These are phyloP conservation scores for Amphirosellinia nigrospora DNA, from an alignment of 495 filamentous ascomycete genomes.

Conservation along the genomic window DNA sequence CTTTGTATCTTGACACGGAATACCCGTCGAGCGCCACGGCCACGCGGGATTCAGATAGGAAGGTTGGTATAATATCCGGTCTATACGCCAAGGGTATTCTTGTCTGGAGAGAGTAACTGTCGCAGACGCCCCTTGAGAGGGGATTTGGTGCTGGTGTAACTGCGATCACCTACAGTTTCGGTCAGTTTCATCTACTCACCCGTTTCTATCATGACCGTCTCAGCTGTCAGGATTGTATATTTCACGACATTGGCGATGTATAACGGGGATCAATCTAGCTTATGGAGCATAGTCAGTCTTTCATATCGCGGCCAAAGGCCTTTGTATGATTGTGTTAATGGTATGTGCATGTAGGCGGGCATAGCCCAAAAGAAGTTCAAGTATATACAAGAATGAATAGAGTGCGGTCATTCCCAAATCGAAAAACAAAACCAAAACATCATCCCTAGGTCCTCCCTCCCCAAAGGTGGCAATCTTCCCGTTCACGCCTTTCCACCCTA, in stretches of 20 bases:
- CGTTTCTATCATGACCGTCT: neutral
- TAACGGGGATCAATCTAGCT: neutral
- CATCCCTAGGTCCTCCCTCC: neutral
- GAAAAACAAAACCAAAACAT: constrained; percentile 4
- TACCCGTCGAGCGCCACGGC: constrained; percentile 45
- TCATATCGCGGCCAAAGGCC: neutral
- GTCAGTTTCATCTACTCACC: neutral
- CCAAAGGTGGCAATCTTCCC: constrained; percentile 6
- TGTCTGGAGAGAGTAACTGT: constrained; percentile 45
- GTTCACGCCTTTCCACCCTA: neutral
- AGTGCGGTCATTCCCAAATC: neutral
- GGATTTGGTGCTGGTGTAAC: neutral
- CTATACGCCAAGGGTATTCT: constrained; percentile 53
- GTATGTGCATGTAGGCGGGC: constrained; percentile 19
- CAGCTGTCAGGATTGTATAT: neutral
- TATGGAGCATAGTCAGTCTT: neutral
- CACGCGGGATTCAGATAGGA: constrained; percentile 45
- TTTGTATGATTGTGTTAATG: neutral
- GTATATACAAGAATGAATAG: constrained; percentile 24
- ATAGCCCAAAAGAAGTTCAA: constrained; percentile 9
- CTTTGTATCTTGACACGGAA: constrained; percentile 43
- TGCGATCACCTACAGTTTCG: neutral
- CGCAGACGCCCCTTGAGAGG: neutral
- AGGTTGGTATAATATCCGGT: constrained; percentile 48
- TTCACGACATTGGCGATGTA: neutral